Percentiles rank a stretch among this genome's conserved stretches.
Evolutionary conservation across 352 stramenopile species (phyloP).

Genomic region (Pythium rishiriense): DNA sequence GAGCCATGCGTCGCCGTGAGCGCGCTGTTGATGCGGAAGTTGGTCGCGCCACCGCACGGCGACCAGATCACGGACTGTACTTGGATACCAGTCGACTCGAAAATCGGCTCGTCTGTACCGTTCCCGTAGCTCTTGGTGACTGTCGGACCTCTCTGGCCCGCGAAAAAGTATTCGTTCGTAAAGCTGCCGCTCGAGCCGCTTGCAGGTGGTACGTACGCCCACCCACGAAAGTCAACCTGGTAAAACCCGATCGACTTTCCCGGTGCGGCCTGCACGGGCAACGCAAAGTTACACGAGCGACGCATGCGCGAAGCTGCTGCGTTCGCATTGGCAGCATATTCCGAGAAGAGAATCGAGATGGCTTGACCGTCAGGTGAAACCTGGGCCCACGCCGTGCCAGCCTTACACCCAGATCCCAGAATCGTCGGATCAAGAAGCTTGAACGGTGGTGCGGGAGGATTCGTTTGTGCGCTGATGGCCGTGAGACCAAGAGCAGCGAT

Average conservation of each 20-base stretch:
- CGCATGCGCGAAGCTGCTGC: constrained; percentile 6
- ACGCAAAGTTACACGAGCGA: constrained; percentile 28
- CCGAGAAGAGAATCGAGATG: constrained; percentile 35
- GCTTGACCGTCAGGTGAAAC: constrained; percentile 22
- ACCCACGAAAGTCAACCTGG: constrained; percentile 38
- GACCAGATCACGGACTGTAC: constrained; percentile 37
- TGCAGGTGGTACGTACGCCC: constrained; percentile 32
- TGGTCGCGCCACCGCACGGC: constrained; percentile 34
- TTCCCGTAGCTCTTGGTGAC: constrained; percentile 15
- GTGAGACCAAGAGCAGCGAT: neutral
- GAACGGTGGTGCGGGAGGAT: constrained; percentile 9
- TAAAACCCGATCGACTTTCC: constrained; percentile 35
- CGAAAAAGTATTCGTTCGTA: constrained; percentile 42
- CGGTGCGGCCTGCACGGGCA: constrained; percentile 28
- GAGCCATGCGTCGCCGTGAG: constrained; percentile 22
- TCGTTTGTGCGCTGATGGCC: too few species aligned
- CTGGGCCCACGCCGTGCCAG: constrained; percentile 3
- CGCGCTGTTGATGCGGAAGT: constrained; percentile 38
- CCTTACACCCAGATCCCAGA: constrained; percentile 29
- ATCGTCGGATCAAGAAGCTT: constrained; percentile 23
- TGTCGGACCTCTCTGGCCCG: constrained; percentile 24
- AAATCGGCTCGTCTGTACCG: constrained; percentile 30
- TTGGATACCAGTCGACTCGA: constrained; percentile 28
- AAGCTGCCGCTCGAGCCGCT: constrained; percentile 17
- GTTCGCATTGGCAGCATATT: constrained; percentile 19